Evolutionary conservation across 768 basidiomycete genomes (phyloP).

Genomic region (Pleurotus ostreatus): DNA sequence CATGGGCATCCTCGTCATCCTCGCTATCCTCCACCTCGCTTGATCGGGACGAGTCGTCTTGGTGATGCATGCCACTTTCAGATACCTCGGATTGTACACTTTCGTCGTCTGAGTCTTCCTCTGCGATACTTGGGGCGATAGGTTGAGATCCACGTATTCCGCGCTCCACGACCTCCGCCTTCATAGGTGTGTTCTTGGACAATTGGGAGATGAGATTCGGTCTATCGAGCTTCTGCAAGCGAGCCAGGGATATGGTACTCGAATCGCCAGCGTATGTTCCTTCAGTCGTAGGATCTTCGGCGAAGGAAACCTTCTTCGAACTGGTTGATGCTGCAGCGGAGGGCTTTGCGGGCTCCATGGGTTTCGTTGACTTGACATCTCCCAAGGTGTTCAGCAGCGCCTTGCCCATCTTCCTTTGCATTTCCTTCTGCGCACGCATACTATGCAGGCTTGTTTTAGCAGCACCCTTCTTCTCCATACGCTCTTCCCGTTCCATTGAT

Average conservation of each 20-base stretch:
- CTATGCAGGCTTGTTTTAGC: slow-evolving; percentile 35
- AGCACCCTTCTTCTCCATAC: slow-evolving; percentile 47
- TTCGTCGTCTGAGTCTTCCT: slow-evolving; percentile 68
- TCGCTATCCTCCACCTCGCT: slow-evolving; percentile 7
- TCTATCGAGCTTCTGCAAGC: slow-evolving; percentile 35
- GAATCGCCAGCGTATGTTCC: slow-evolving; percentile 29
- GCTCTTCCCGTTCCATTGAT: slow-evolving; percentile 38
- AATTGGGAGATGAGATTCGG: slow-evolving; percentile 28
- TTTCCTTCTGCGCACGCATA: slow-evolving; percentile 38
- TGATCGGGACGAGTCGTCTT: slow-evolving; percentile 14
- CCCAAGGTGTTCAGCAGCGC: slow-evolving; percentile 50
- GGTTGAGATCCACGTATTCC: slow-evolving; percentile 18
- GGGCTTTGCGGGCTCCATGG: not conserved
- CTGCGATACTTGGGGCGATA: slow-evolving; percentile 15
- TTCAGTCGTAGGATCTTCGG: slow-evolving; percentile 28
- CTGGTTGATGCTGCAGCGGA: slow-evolving; percentile 22
- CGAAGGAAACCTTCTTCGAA: slow-evolving; percentile 68
- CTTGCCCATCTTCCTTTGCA: slow-evolving; percentile 79
- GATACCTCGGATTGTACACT: slow-evolving; percentile 36
- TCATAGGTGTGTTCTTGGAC: slow-evolving; percentile 48
- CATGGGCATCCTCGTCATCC: slow-evolving; percentile 29
- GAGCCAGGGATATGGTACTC: slow-evolving; percentile 54
- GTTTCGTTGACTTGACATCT: slow-evolving; percentile 17
- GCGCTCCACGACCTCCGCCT: slow-evolving; percentile 67
- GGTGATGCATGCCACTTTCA: slow-evolving; percentile 24